Conservation (phyloP, 2,329 filamentous ascomycete species). For the Aspergillus texensis region DNA sequence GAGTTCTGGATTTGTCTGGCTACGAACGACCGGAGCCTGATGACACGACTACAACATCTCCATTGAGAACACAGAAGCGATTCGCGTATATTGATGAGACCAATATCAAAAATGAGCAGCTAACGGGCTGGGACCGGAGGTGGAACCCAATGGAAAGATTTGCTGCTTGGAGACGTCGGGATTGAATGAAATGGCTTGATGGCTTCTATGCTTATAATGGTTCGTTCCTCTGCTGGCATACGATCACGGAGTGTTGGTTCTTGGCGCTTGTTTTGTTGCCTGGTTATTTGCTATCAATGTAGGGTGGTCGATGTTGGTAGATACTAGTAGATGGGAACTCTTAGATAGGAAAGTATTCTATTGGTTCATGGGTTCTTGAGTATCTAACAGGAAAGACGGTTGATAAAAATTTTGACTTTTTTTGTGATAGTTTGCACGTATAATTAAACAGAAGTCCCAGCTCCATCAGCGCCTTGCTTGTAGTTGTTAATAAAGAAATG, state of each 20-base stretch:
- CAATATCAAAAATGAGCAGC: conserved; percentile 23
- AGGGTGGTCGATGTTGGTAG: background rate
- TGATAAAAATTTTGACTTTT: background rate
- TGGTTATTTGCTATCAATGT: background rate
- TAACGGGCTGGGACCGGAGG: conserved; percentile 42
- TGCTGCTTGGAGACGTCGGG: conserved; percentile 33
- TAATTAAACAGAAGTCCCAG: conserved; percentile 18
- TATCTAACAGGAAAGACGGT: background rate
- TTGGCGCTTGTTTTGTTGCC: background rate
- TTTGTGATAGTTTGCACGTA: conserved; percentile 1
- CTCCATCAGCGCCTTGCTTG: conserved; percentile 37
- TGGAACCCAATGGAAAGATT: conserved; percentile 36
- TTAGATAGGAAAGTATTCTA: background rate
- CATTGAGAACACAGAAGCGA: conserved; percentile 38
- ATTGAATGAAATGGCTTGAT: conserved; percentile 3
- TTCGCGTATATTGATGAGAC: conserved; percentile 26
- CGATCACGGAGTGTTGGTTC: background rate
- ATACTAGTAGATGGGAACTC: background rate
- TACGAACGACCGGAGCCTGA: conserved; percentile 46
- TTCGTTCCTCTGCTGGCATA: background rate
- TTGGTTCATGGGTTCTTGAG: background rate
- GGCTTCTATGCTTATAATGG: background rate
- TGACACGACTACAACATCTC: conserved; percentile 34
- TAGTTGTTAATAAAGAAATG: conserved; percentile 15
- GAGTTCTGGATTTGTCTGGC: conserved; percentile 42